Percentiles rank a stretch among this genome's conserved stretches.
Evolutionary conservation across 2,329 filamentous ascomycete species (phyloP).

Genomic region (Fusarium globosum): DNA sequence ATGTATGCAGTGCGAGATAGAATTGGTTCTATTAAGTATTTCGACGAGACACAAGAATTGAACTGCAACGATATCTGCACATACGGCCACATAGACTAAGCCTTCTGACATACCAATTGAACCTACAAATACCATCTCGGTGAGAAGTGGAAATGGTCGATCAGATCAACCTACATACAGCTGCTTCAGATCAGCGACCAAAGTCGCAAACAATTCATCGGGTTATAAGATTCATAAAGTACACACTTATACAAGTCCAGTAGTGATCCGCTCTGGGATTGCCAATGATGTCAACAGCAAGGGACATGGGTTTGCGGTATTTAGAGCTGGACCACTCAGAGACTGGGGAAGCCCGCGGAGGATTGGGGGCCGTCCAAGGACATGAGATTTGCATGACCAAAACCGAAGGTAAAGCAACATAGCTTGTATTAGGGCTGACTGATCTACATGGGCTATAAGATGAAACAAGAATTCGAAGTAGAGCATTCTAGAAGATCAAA

Average conservation of each 20-base stretch:
- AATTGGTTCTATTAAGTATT: not conserved
- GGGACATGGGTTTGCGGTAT: not conserved
- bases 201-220: not conserved
- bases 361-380: not conserved
- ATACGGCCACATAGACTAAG: not conserved
- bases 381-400: accelerated
- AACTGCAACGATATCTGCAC: not conserved
- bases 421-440: not conserved
- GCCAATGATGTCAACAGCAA: not conserved
- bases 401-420: not conserved
- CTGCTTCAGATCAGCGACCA: not conserved
- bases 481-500: accelerated
- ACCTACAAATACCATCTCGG: too few relatives aligned
- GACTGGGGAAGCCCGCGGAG: accelerated
- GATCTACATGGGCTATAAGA: not conserved
- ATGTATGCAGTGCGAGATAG: accelerated
- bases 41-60: too few relatives aligned
- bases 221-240: accelerated
- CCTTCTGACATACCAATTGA: too few relatives aligned
- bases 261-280: not conserved
- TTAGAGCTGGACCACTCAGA: not conserved
- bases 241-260: not conserved
- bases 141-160: too few relatives aligned
- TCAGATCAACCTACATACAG: not conserved
- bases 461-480: not conserved